Conservation (phyloP, 2,329 filamentous ascomycete genomes). For the Drechslerella coelobrocha region DNA sequence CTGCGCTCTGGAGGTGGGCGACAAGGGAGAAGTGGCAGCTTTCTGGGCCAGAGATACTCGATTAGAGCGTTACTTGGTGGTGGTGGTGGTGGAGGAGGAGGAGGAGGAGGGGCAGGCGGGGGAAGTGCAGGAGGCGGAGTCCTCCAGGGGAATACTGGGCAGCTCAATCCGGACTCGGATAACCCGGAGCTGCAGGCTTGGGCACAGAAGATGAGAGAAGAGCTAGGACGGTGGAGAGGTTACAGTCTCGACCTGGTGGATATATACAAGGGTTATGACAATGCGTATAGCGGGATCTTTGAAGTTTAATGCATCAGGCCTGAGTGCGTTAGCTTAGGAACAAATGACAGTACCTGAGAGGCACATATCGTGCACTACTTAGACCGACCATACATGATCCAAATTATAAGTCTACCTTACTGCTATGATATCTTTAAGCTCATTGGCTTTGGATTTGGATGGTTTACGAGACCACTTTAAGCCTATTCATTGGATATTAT, state of each 20-base stretch:
- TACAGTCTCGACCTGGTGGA: conserved; percentile 20
- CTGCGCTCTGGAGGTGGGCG: neutral
- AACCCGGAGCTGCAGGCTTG: conserved; percentile 4
- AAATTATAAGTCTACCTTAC: too few species aligned
- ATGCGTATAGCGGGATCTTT: conserved; percentile 31
- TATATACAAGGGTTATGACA: conserved; percentile 23
- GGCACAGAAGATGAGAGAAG: conserved; percentile 17
- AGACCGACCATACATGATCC: too few species aligned
- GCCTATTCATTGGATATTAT: too few species aligned
- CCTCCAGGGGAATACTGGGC: neutral
- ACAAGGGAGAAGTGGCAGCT: neutral
- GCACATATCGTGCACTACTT: too few species aligned
- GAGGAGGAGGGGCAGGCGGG: too few species aligned
- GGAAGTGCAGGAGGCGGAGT: too few species aligned
- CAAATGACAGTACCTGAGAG: too few species aligned
- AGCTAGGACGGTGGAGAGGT: conserved; percentile 32
- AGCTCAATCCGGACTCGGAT: neutral
- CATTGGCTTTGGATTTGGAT: too few species aligned
- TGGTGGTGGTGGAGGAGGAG: neutral
- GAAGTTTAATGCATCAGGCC: conserved; percentile 13
- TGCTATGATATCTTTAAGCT: too few species aligned
- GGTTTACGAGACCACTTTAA: too few species aligned
- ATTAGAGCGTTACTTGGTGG: neutral
- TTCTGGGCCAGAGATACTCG: neutral
- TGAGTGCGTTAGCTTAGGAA: neutral